Evolutionary conservation across 2,329 filamentous ascomycete genomes (phyloP), one percentile per base, ranked within the genome.

Genomic region (Cladophialophora yegresii): DNA sequence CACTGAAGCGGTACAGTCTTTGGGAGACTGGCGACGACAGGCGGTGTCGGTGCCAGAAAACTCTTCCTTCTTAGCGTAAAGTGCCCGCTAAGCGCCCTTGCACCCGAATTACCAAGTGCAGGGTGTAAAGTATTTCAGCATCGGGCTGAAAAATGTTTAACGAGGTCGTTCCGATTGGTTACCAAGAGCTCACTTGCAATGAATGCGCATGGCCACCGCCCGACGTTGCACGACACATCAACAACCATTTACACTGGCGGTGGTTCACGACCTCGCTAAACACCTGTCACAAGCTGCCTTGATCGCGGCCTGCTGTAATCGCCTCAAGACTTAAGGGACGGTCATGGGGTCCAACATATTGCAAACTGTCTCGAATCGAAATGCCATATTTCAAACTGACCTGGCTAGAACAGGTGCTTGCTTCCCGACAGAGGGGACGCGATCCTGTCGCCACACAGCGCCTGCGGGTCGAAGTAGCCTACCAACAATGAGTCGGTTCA

Each of bases 281-380:
- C 28, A 58, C 40, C 56, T 58, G 28, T 58, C 56, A 58, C 56
- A 58, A 50, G 8, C 56, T 28, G 56, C 16, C 43, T 58, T 30
- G 56, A 32, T 50, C n/a, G n/a, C 23, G 45, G 36, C 8, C 8
- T 32, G 22, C 23, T 32, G 56, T 58, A 32, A 58, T 30, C 54
- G 36, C 40, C 26, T 36, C 16, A 33, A 20, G 10, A 58, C 43
- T 26, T 13, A 9, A 47, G 56, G 28, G 26, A 13, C 43, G 16
- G 43, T 58, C 26, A 36, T 32, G 30, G 45, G 57, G 57, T 40
- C 47, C 32, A 26, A 51, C 12, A 20, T 13, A 50, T 36, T 36
- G 45, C 7, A 36, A 33, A n/a, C 51, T 59, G 57, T 59, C 45
- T 50, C 12, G 36, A 13, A 16, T 40, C 12, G 47, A 50, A 59